A percentile compares a stretch with the other conserved stretches of the same genome.
phyloP scores from a whole-genome alignment of 2,329 filamentous ascomycete genomes.

The Paradendryphiella salina region DNA sequence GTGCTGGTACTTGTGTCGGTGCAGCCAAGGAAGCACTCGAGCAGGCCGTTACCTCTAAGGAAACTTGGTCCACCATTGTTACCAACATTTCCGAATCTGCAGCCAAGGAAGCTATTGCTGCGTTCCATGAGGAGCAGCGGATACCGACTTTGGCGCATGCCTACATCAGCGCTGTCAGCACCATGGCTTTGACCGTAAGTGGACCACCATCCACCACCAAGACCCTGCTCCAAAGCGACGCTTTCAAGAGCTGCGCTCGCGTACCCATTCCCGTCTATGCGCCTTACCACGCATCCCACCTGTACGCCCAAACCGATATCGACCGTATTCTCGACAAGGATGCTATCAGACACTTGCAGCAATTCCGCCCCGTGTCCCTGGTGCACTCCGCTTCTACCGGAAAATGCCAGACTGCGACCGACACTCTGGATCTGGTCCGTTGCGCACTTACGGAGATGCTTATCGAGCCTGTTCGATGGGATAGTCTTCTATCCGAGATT shows the following conservation, averaged over 20 bases:
- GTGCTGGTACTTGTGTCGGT: constrained; percentile 57
- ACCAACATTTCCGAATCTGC: constrained; percentile 59
- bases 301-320: constrained; percentile 57
- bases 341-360: constrained; percentile 48
- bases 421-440: constrained; percentile 52
- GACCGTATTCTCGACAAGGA: constrained; percentile 54
- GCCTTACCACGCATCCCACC: constrained; percentile 62
- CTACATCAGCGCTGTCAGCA: constrained; percentile 63
- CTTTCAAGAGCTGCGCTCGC: constrained; percentile 56
- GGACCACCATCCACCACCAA: constrained; percentile 60
- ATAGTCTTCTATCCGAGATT: constrained; percentile 53
- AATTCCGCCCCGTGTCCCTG: constrained; percentile 49
- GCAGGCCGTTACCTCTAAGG: constrained; percentile 58
- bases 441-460: constrained; percentile 52
- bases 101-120: constrained; percentile 55
- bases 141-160: constrained; percentile 56
- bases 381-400: constrained; percentile 55
- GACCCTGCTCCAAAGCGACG: constrained; percentile 55
- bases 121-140: constrained; percentile 61
- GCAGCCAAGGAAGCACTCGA: constrained; percentile 53
- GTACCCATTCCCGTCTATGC: constrained; percentile 60
- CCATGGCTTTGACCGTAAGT: constrained; percentile 63
- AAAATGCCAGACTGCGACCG: constrained; percentile 52
- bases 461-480: constrained; percentile 54
- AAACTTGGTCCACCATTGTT: constrained; percentile 70